These are phyloP conservation scores for Begonia masoniana DNA, from an alignment of 306 rosid species.

Conservation along the genomic window DNA sequence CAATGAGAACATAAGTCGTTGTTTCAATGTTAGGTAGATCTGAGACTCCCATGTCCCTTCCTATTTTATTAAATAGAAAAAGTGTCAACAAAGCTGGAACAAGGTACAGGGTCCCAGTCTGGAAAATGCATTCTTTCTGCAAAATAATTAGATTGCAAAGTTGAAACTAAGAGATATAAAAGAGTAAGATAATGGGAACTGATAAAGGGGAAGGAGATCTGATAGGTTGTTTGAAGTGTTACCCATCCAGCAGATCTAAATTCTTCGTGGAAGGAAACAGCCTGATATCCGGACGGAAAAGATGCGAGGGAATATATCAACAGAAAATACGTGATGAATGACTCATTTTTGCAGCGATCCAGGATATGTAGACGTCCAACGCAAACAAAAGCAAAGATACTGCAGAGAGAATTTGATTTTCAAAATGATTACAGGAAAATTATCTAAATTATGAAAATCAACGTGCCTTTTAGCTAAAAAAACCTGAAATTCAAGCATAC, in stretches of 20 bases:
- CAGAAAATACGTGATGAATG: neutral
- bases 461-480: too few relatives aligned
- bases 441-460: too few relatives aligned
- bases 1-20: too few relatives aligned
- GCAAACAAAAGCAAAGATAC: too few relatives aligned
- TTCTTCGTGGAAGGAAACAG: constrained; percentile 9
- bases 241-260: constrained; percentile 7
- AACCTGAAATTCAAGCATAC: too few relatives aligned
- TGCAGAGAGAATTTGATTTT: too few relatives aligned
- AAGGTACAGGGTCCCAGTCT: constrained; percentile 8
- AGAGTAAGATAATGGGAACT: neutral
- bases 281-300: constrained; percentile 3
- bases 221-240: neutral
- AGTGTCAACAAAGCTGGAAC: constrained; percentile 5
- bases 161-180: neutral
- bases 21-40: too few relatives aligned
- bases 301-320: constrained; percentile 3
- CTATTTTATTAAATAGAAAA: neutral
- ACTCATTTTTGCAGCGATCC: constrained; percentile 7
- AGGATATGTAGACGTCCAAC: too few relatives aligned
- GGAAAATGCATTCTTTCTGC: constrained; percentile 19
- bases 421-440: too few relatives aligned
- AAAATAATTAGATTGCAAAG: neutral
- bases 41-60: too few relatives aligned
- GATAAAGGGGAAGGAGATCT: neutral